Base-by-base conservation (phyloP, 2,329 filamentous ascomycete genomes). In the Diplodia seriata region DNA sequence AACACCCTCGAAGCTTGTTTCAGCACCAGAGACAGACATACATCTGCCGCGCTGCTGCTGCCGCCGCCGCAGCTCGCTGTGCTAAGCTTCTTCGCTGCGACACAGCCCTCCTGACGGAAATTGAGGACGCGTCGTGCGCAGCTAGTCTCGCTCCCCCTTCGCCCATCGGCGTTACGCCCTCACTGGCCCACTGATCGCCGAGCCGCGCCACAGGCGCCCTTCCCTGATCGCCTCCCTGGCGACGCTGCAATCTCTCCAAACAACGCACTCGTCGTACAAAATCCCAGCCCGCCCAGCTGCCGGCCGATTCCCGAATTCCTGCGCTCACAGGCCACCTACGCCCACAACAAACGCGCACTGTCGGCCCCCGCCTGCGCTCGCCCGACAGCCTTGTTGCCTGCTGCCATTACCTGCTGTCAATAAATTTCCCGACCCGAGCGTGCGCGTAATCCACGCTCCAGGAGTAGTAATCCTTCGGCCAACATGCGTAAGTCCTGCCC, bases 321-420 rank as follows among this genome's bases (percentile, higher is more conserved):
- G 43, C 38, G 56, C 61, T 26, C 61, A 54, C 62, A 65, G 49
- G 49, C 62, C 49, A 65, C 36, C 62, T 15, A 26, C 61, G 20
- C 31, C 49, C 49, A 54, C 50, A 65, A 55, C 62, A 65, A 65
- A 65, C 62, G 50, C 61, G 62, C 62, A 54, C 50, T 43, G 62
- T 47, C 62, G 49, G 62, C 50, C 47, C 61, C 62, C 62, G 38
- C 62, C 59, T 51, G 26, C 47, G 26, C 29, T 23, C 47, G 59
- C 20, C 59, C n/a, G 40, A 18, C 43, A 29, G 33, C 33, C 43
- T 20, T 18, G 59, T 38, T 47, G 43, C 31, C 31, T 43, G 18
- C 20, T 20, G 12, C 14, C 33, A 38, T 38, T 33, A 31, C 23
- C 56, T 47, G 38, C 23, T 18, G 56, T 33, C 56, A 51, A 51